Percentiles rank a stretch among this genome's conserved stretches.
Conservation (phyloP, 1,139 yeast genomes). For the Kurtzmaniella quercitrusa region DNA sequence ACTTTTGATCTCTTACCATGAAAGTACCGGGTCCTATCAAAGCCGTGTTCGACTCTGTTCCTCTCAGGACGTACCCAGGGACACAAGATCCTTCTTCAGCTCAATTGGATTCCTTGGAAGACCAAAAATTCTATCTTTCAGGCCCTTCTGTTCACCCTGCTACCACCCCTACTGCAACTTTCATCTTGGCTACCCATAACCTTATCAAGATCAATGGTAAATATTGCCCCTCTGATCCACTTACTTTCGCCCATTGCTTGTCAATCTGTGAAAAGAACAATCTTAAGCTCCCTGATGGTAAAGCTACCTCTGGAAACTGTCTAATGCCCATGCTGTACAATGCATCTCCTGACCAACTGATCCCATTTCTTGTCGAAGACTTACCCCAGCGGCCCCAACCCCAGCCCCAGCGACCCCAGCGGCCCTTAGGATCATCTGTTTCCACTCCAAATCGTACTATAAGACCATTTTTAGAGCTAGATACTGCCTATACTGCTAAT, state of each 20-base stretch:
- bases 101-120: constrained; percentile 2
- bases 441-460: background rate
- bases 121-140: constrained; percentile 4
- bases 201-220: constrained; percentile 18
- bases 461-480: background rate
- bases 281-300: constrained; percentile 24
- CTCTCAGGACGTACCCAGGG: constrained; percentile 35
- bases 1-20: too few species aligned
- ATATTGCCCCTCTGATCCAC: constrained; percentile 42
- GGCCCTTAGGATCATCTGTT: too few species aligned
- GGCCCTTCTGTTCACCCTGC: background rate
- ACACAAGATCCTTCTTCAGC: constrained; percentile 17
- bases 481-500: constrained; percentile 57
- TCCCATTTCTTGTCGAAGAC: constrained; percentile 46
- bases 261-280: constrained; percentile 30
- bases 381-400: background rate
- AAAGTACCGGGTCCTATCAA: constrained; percentile 41
- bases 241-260: constrained; percentile 33
- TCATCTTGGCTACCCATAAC: constrained; percentile 42
- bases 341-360: constrained; percentile 36
- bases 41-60: constrained; percentile 46
- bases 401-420: background rate
- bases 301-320: constrained; percentile 12
- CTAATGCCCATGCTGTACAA: constrained; percentile 32
- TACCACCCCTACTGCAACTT: too few species aligned